Conservation (phyloP, 1,139 yeast species). For the Diutina mesorugosa region DNA sequence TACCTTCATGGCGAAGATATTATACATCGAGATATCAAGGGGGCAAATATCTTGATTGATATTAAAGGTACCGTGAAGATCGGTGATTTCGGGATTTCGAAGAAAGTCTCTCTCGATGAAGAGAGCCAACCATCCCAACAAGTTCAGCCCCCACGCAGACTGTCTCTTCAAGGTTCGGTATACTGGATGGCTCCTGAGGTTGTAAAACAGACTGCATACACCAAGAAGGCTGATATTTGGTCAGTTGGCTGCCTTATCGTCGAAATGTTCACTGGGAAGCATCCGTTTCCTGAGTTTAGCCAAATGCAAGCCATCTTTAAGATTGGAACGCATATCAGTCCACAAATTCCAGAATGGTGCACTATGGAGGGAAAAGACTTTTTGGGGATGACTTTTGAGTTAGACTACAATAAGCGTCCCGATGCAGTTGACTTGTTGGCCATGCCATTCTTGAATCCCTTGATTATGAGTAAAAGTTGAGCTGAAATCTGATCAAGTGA, state of each 20-base stretch:
- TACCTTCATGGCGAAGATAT: conserved; percentile 76
- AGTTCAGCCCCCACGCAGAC: conserved; percentile 40
- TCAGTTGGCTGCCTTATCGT: conserved; percentile 84
- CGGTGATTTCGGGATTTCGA: conserved; percentile 89
- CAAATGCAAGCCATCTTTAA: conserved; percentile 95
- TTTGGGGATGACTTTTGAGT: conserved; percentile 52
- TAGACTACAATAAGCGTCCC: conserved; percentile 64
- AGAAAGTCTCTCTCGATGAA: conserved; percentile 37
- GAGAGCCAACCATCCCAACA: conserved; percentile 10
- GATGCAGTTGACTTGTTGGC: conserved; percentile 56
- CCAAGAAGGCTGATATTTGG: conserved; percentile 91
- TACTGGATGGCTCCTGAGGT: conserved; percentile 99
- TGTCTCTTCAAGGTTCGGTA: conserved; percentile 85
- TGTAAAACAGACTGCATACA: conserved; percentile 79
- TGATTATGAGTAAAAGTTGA: conserved; percentile 17
- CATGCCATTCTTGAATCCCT: conserved; percentile 45
- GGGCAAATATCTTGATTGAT: conserved; percentile 84
- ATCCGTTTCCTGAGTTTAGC: conserved; percentile 86
- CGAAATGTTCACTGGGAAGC: conserved; percentile 91
- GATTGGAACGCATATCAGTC: conserved; percentile 72
- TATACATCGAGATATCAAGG: conserved; percentile 85
- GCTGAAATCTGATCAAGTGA: too few species aligned
- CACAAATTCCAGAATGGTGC: conserved; percentile 70
- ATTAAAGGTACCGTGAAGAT: conserved; percentile 85
- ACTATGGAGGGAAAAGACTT: conserved; percentile 60